Evolutionary conservation across 257 asterid species (phyloP), one percentile per base, ranked within the genome.

Genomic region (Catharanthus roseus): DNA sequence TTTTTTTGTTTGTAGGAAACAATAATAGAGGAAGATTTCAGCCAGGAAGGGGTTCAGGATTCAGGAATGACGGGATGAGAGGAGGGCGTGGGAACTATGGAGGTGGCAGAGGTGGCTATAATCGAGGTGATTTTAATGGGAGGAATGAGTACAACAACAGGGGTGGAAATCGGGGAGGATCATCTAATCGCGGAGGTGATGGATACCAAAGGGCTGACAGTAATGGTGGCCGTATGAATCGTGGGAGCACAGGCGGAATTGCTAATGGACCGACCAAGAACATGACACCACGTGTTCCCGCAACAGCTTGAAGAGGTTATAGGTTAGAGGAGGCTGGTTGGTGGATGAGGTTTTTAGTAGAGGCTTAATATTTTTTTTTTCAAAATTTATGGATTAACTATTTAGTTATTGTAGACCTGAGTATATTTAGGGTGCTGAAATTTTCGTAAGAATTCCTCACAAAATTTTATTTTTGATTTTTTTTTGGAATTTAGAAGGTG

Each of bases 71-170:
- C n/a, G 98, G 95, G 61, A 76, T 55, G 38, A 88, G 96, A 75
- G 97, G 96, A 5, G 96, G 97, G 19, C 95, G 97, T 26, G 96
- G 90, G 10, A 78, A 77, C 77, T 89, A 82, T 60, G 91, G 85
- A 54, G 93, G 96, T 64, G 85, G 90, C 68, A 80, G 95, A 77
- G 83, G 85, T 31, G 82, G 86, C 31, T 86, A 84, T 78, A 77
- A 75, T 75, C 82, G 95, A 71, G 86, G 82, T 68, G 97, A 89
- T 64, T 89, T 79, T 69, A 75, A 31, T 39, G 84, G 88, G 54
- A 82, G 96, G 79, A 84, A 77, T 49, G 96, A 90, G 51, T 88
- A 77, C 70, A 77, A 76, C 54, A 79, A 80, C 83, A 82, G 95
- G 73, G 89, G 88, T 57, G 88, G 90, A 55, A 85, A 73, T 62